Conservation (phyloP, 306 rosid species). For the Acacia crassicarpa region DNA sequence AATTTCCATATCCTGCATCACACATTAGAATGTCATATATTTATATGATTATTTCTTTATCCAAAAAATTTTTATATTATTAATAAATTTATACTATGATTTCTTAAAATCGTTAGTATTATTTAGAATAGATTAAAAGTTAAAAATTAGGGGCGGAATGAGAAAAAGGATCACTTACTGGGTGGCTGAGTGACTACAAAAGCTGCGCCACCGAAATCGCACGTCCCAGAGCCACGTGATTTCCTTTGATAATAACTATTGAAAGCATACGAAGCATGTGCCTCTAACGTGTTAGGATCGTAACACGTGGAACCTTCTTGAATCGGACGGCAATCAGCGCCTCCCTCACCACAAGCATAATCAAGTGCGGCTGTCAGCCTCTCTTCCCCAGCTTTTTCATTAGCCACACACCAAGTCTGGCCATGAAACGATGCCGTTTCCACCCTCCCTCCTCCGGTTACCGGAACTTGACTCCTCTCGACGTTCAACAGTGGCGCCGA, state of each 20-base stretch:
- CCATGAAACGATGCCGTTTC: conserved; percentile 23
- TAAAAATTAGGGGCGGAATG: neutral
- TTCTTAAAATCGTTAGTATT: too few relatives aligned
- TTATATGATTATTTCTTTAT: too few relatives aligned
- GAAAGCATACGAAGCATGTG: conserved; percentile 91
- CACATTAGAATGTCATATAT: neutral
- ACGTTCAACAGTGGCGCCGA: neutral
- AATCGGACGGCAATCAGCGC: conserved; percentile 82
- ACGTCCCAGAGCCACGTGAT: conserved; percentile 65
- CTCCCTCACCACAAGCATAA: conserved; percentile 84
- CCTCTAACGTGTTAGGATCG: conserved; percentile 66
- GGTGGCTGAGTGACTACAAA: conserved; percentile 72
- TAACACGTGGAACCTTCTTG: conserved; percentile 66
- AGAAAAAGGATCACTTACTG: conserved; percentile 36
- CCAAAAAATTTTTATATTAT: too few relatives aligned
- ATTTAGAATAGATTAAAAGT: neutral
- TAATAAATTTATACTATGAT: too few relatives aligned
- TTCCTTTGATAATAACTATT: conserved; percentile 80
- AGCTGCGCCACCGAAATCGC: conserved; percentile 76
- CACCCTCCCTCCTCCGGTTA: neutral
- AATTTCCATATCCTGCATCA: conserved; percentile 58
- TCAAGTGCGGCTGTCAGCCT: conserved; percentile 61
- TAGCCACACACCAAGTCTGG: conserved; percentile 84
- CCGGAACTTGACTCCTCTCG: too few relatives aligned
- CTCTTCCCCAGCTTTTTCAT: conserved; percentile 35